Percentiles rank a stretch among this genome's conserved stretches.
These are phyloP conservation scores for Circinella minor DNA, from an alignment of 371 early-diverging fungal genomes.

Conservation along the genomic window DNA sequence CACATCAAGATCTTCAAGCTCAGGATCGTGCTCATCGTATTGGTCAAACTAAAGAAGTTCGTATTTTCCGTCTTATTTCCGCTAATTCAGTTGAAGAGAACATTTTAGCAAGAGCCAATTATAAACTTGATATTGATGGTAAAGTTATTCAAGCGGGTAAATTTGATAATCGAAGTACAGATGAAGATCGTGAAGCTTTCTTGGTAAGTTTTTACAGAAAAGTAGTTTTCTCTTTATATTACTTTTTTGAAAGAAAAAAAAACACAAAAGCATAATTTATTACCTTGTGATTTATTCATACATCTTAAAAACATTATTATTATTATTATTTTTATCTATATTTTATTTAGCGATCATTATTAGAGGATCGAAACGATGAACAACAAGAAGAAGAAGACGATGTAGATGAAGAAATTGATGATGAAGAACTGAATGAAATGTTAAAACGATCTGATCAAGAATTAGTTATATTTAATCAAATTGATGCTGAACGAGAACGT, in stretches of 20 bases:
- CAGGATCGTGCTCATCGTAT: conserved; percentile 99
- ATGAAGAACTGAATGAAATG: conserved; percentile 89
- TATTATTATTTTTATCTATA: not conserved
- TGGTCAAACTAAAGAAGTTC: conserved; percentile 99
- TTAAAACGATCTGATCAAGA: conserved; percentile 81
- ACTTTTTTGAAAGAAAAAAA: too few species aligned
- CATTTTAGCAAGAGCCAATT: conserved; percentile 94
- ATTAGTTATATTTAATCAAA: conserved; percentile 64
- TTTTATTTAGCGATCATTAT: conserved; percentile 59
- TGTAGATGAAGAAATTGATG: conserved; percentile 70
- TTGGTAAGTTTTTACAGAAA: conserved; percentile 38
- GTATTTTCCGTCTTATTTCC: conserved; percentile 95
- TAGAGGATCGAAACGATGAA: conserved; percentile 72
- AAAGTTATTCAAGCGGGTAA: conserved; percentile 99
- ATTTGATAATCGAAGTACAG: conserved; percentile 96
- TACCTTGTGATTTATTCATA: too few species aligned
- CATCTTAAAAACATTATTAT: not conserved
- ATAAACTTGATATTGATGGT: conserved; percentile 96
- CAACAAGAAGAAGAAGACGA: conserved; percentile 64
- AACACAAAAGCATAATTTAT: too few species aligned
- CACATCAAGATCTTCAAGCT: conserved; percentile 99
- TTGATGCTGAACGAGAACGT: conserved; percentile 72
- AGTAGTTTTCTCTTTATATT: too few species aligned
- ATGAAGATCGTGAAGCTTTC: conserved; percentile 91
- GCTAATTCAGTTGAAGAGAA: conserved; percentile 96